Percentiles rank a stretch among this genome's conserved stretches.
Evolutionary conservation across 2,329 filamentous ascomycete genomes (phyloP).

Genomic region (Botrytis byssoidea): DNA sequence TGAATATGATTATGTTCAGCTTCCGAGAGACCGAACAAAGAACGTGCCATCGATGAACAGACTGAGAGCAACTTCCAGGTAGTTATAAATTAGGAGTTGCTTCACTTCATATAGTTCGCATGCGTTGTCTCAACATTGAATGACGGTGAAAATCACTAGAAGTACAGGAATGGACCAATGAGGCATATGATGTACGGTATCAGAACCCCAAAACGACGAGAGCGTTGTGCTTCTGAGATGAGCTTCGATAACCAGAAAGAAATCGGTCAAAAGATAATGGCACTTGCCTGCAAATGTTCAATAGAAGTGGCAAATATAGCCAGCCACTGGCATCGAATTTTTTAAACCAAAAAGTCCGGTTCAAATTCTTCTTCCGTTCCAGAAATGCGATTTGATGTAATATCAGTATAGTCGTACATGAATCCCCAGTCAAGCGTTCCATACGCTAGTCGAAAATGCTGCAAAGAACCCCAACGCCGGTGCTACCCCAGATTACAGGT

Average conservation of each 20-base stretch:
- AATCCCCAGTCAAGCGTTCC: slow-evolving; percentile 20
- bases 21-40: background rate
- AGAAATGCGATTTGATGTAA: slow-evolving; percentile 17
- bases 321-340: background rate
- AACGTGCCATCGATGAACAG: background rate
- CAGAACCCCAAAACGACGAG: background rate
- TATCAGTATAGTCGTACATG: slow-evolving; percentile 29
- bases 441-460: slow-evolving; percentile 27
- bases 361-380: background rate
- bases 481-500: slow-evolving; percentile 4
- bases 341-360: background rate
- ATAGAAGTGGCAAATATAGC: background rate
- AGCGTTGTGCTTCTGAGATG: background rate
- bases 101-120: background rate
- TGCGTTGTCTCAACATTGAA: background rate
- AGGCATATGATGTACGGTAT: background rate
- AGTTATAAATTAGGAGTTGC: background rate
- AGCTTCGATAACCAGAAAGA: background rate
- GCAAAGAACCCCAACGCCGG: slow-evolving; percentile 29
- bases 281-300: slow-evolving; percentile 4
- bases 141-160: background rate
- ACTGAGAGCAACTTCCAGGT: too few relatives aligned
- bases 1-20: background rate
- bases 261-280: background rate
- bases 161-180: background rate